phyloP scores from a whole-genome alignment of 2,329 filamentous ascomycete genomes.

The Ceratocystis albifundus region DNA sequence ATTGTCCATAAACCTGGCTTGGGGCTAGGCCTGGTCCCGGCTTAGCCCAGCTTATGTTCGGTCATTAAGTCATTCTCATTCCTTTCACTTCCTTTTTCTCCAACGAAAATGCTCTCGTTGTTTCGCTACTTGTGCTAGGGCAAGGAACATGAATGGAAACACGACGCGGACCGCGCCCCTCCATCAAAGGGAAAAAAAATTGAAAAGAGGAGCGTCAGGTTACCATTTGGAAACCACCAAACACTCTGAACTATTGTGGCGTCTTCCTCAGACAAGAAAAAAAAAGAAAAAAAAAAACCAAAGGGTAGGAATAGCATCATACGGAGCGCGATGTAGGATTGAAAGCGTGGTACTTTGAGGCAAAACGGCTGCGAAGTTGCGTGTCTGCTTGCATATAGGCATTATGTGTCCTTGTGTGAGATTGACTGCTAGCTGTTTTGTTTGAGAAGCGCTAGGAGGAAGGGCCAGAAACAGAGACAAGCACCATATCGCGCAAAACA shows the following conservation, averaged over 20 bases:
- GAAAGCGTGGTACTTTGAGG: constrained; percentile 11
- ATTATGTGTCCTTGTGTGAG: background rate
- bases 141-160: constrained; percentile 3
- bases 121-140: constrained; percentile 7
- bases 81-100: background rate
- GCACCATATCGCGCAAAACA: background rate
- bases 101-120: background rate
- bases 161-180: background rate
- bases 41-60: background rate
- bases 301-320: background rate
- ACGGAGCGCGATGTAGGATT: background rate
- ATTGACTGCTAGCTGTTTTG: background rate
- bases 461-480: background rate
- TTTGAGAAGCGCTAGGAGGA: constrained; percentile 1
- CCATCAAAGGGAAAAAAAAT: background rate
- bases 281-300: no score
- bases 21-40: background rate
- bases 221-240: background rate
- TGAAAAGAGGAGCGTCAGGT: background rate
- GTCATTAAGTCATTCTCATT: constrained; percentile 5
- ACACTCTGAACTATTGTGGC: background rate
- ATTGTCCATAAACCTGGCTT: background rate
- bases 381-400: background rate
- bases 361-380: background rate
- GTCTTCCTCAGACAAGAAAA: background rate